Conservation (phyloP, 2,329 filamentous ascomycete genomes). For the Cercospora citrullina region DNA sequence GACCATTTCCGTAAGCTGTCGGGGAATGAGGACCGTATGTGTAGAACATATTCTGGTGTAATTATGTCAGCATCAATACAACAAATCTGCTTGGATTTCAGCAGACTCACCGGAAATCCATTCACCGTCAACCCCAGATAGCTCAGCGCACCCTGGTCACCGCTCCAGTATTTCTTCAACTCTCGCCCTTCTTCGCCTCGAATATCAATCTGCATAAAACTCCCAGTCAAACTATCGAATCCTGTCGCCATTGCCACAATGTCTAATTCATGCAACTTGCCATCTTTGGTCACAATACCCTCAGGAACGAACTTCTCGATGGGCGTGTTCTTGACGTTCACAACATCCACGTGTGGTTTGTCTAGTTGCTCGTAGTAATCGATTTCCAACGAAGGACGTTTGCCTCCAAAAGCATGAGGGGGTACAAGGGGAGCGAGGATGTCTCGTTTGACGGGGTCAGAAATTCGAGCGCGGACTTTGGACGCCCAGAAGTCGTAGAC, state of each 20-base stretch:
- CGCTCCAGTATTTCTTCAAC: conserved; percentile 45
- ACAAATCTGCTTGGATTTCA: conserved; percentile 34
- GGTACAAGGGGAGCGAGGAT: conserved; percentile 44
- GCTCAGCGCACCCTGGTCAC: conserved; percentile 43
- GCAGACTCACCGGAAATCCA: conserved; percentile 41
- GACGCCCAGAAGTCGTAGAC: conserved; percentile 58
- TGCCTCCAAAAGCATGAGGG: conserved; percentile 53
- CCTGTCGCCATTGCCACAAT: conserved; percentile 49
- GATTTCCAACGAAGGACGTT: conserved; percentile 44
- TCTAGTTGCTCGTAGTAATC: conserved; percentile 50
- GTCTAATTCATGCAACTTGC: conserved; percentile 44
- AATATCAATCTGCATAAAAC: conserved; percentile 39
- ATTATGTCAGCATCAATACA: conserved; percentile 23
- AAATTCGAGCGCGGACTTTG: conserved; percentile 53
- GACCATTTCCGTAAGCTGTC: conserved; percentile 45
- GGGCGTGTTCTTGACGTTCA: conserved; percentile 45
- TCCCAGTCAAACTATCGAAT: conserved; percentile 44
- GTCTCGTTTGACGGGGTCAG: conserved; percentile 51
- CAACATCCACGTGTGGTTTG: conserved; percentile 43
- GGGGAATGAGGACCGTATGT: conserved; percentile 47
- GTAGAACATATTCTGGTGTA: conserved; percentile 39
- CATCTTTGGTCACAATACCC: conserved; percentile 48
- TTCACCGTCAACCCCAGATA: conserved; percentile 41
- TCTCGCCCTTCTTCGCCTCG: conserved; percentile 26
- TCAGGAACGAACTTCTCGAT: conserved; percentile 53